Percentiles rank a stretch among this genome's conserved stretches.
Evolutionary conservation across 1,139 yeast species (phyloP).

Genomic region (Eremothecium cymbalariae): DNA sequence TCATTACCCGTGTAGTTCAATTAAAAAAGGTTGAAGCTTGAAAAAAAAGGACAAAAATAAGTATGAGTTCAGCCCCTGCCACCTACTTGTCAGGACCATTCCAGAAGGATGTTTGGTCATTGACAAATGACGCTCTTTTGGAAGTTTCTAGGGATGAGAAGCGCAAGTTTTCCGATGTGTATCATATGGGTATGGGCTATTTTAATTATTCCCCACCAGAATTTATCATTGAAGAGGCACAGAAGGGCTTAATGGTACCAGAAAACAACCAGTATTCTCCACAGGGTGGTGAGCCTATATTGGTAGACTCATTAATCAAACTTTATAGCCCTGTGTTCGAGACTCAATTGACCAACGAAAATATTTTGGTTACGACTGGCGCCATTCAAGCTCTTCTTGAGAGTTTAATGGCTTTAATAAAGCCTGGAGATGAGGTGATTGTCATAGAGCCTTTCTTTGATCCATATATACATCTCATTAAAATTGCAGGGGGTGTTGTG

Average conservation of each 20-base stretch:
- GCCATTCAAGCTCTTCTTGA: conserved; percentile 94
- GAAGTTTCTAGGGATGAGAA: conserved; percentile 43
- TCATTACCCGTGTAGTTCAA: too few species aligned
- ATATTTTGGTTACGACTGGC: conserved; percentile 79
- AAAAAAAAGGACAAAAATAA: too few species aligned
- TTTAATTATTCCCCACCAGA: conserved; percentile 91
- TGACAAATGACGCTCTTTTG: conserved; percentile 92
- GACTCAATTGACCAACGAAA: conserved; percentile 37
- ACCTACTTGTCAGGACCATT: too few species aligned
- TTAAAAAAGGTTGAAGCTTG: too few species aligned
- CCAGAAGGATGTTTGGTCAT: conserved; percentile 95
- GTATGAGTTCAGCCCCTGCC: too few species aligned
- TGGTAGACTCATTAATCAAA: conserved; percentile 58
- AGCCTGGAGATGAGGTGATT: conserved; percentile 88
- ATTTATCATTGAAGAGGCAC: conserved; percentile 80
- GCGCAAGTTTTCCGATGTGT: conserved; percentile 55
- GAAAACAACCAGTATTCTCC: conserved; percentile 86
- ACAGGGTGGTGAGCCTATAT: conserved; percentile 75
- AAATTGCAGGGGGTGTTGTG: conserved; percentile 85
- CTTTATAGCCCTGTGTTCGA: conserved; percentile 63
- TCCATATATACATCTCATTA: conserved; percentile 89
- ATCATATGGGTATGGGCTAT: conserved; percentile 93
- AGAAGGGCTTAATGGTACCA: conserved; percentile 61
- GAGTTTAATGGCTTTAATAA: conserved; percentile 73
- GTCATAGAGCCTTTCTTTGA: conserved; percentile 98